A percentile compares a stretch with the other conserved stretches of the same genome.
Evolutionary conservation across 2,329 filamentous ascomycete species (phyloP).

Genomic region (Exserohilum rostratum): DNA sequence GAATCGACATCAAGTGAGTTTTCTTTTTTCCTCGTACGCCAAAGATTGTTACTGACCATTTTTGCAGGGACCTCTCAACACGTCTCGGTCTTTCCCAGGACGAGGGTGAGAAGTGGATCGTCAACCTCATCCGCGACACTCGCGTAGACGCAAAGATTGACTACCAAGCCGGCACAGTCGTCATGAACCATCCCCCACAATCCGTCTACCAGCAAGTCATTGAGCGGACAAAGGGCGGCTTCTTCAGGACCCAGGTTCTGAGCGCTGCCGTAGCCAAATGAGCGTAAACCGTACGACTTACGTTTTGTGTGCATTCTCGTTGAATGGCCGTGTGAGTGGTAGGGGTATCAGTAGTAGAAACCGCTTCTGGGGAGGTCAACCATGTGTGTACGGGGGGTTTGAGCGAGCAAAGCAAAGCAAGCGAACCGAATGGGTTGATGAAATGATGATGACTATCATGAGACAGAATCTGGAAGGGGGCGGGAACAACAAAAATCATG

Average conservation of each 20-base stretch:
- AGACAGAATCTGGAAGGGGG: background rate
- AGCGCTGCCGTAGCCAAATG: slow-evolving; percentile 62
- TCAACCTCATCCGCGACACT: slow-evolving; percentile 98
- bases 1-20: slow-evolving; percentile 89
- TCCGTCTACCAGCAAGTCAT: slow-evolving; percentile 99
- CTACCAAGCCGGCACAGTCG: slow-evolving; percentile 96
- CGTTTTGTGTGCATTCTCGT: background rate
- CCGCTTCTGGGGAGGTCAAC: slow-evolving; percentile 18
- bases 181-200: slow-evolving; percentile 99
- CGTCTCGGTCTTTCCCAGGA: slow-evolving; percentile 90
- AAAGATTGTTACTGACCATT: slow-evolving; percentile 15
- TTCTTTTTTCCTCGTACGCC: background rate
- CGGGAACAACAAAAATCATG: slow-evolving; percentile 1
- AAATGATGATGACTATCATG: slow-evolving; percentile 6
- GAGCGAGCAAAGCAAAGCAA: no score
- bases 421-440: background rate
- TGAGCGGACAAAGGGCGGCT: slow-evolving; percentile 97
- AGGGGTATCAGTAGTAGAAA: background rate
- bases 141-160: slow-evolving; percentile 98
- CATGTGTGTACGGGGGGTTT: background rate
- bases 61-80: slow-evolving; percentile 76
- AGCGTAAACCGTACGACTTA: slow-evolving; percentile 14
- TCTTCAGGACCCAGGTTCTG: slow-evolving; percentile 97
- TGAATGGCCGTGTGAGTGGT: background rate
- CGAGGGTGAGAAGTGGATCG: slow-evolving; percentile 99